phyloP scores from a whole-genome alignment of 169 alveolate genomes.

The Amoebophrya sp. region DNA sequence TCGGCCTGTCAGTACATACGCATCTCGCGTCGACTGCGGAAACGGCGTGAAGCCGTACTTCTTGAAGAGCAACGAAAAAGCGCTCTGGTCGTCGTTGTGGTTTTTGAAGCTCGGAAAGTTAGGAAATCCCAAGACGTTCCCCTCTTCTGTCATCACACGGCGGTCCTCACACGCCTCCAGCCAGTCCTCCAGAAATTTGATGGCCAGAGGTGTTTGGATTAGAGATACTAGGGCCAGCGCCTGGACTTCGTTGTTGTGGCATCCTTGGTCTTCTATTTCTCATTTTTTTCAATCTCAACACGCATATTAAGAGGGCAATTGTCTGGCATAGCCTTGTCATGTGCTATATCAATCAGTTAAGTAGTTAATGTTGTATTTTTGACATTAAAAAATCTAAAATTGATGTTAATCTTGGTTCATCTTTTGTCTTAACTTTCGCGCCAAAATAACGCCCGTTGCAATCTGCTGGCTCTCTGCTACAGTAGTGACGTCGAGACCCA shows the following conservation, averaged over 20 bases:
- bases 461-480: not conserved
- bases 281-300: too few relatives aligned
- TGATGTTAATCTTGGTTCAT: too few relatives aligned
- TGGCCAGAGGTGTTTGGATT: not conserved
- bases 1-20: not conserved
- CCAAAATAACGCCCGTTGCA: not conserved
- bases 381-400: too few relatives aligned
- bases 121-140: not conserved
- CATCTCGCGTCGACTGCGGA: not conserved
- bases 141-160: not conserved
- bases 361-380: too few relatives aligned
- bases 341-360: too few relatives aligned
- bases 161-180: not conserved
- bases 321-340: too few relatives aligned
- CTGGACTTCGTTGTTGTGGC: too few relatives aligned
- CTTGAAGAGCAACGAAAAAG: constrained; percentile 25
- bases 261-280: too few relatives aligned
- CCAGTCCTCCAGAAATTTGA: not conserved
- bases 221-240: too few relatives aligned
- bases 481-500: not conserved
- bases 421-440: too few relatives aligned
- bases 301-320: too few relatives aligned
- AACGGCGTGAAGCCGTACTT: not conserved
- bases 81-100: constrained; percentile 34
- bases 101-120: not conserved